Conservation (phyloP, 2,329 filamentous ascomycete genomes). For the Clonostachys solani region DNA sequence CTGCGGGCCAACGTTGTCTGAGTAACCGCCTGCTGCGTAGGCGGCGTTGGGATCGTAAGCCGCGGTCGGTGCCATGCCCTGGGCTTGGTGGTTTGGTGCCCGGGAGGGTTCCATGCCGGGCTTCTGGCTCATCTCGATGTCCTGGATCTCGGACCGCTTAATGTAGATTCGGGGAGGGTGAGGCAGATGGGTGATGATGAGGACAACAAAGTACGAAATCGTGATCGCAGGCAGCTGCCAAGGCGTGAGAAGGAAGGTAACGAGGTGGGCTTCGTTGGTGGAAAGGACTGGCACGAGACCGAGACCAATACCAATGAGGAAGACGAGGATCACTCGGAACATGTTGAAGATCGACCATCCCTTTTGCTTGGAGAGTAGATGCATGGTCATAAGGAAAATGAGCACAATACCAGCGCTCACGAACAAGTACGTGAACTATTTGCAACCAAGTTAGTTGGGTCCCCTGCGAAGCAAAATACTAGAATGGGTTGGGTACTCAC, state of each 20-base stretch:
- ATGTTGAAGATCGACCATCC: constrained; percentile 24
- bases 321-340: constrained; percentile 18
- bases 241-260: constrained; percentile 14
- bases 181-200: constrained; percentile 20
- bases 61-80: too few species aligned
- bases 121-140: neutral
- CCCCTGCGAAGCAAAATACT: neutral
- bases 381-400: constrained; percentile 21
- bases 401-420: constrained; percentile 17
- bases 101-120: neutral
- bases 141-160: neutral
- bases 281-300: constrained; percentile 17
- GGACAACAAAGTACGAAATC: constrained; percentile 23
- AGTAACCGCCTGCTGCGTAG: neutral
- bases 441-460: too few species aligned
- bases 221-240: constrained; percentile 26
- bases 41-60: too few species aligned
- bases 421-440: constrained; percentile 27
- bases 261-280: constrained; percentile 6
- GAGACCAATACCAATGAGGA: constrained; percentile 19
- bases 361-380: constrained; percentile 19
- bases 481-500: constrained; percentile 13
- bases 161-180: neutral
- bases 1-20: neutral
- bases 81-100: neutral